phyloP scores from a whole-genome alignment of 768 basidiomycete genomes.

The Lyophyllum decastes region DNA sequence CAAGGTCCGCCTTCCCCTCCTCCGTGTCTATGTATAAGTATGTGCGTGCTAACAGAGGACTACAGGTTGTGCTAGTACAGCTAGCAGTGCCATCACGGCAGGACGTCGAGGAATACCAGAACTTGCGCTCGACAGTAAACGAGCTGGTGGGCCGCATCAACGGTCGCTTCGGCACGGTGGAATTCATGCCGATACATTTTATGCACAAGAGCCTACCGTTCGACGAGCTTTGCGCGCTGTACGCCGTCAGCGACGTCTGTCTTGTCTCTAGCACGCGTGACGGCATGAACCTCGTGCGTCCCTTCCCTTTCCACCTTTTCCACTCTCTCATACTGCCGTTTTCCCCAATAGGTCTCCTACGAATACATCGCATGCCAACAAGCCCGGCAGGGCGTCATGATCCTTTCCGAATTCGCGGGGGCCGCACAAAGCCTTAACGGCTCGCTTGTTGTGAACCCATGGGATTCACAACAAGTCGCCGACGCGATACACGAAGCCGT shows the following conservation, averaged over 20 bases:
- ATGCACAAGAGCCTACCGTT: slow-evolving; percentile 95
- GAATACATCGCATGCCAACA: slow-evolving; percentile 98
- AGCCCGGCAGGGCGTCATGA: slow-evolving; percentile 92
- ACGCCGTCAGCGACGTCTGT: slow-evolving; percentile 95
- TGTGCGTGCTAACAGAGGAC: slow-evolving; percentile 9
- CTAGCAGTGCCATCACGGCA: slow-evolving; percentile 96
- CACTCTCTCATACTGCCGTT: slow-evolving; percentile 25
- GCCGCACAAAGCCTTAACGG: slow-evolving; percentile 96
- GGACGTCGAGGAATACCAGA: slow-evolving; percentile 99
- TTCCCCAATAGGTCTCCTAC: slow-evolving; percentile 81
- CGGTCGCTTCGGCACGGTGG: slow-evolving; percentile 97
- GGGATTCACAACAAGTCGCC: slow-evolving; percentile 98
- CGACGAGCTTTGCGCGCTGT: slow-evolving; percentile 96
- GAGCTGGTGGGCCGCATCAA: slow-evolving; percentile 98
- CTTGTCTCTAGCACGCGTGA: slow-evolving; percentile 94
- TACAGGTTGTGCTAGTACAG: slow-evolving; percentile 90
- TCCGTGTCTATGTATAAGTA: not conserved
- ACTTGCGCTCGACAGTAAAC: slow-evolving; percentile 92
- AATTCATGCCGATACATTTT: slow-evolving; percentile 99
- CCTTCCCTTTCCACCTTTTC: slow-evolving; percentile 1
- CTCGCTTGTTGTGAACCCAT: slow-evolving; percentile 95
- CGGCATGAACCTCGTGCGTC: slow-evolving; percentile 95
- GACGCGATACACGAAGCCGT: slow-evolving; percentile 97
- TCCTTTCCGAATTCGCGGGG: slow-evolving; percentile 97
- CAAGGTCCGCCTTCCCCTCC: slow-evolving; percentile 52